Evolutionary conservation across 345 rosid genomes (phyloP).

Genomic region (Hibiscus syriacus): DNA sequence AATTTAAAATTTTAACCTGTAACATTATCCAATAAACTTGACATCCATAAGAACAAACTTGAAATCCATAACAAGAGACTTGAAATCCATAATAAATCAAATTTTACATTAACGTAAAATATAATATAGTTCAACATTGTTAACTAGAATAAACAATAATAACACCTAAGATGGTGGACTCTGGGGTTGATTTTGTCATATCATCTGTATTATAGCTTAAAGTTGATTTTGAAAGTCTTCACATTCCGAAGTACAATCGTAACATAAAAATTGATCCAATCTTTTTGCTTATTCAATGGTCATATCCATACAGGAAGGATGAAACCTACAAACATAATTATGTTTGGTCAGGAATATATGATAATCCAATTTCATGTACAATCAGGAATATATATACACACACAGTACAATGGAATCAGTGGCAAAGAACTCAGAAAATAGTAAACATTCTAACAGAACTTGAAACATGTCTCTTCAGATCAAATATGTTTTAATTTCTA

Average conservation of each 20-base stretch:
- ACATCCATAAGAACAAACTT: no score
- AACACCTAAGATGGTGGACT: no score
- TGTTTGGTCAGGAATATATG: conserved; percentile 13
- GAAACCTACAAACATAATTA: conserved; percentile 49
- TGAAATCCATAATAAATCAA: no score
- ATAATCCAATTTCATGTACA: background rate
- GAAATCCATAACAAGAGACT: no score
- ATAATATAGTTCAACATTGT: no score
- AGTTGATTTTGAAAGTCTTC: no score
- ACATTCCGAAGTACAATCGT: conserved; percentile 64
- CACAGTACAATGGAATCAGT: background rate
- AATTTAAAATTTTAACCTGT: no score
- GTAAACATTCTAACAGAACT: background rate
- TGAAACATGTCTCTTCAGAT: background rate
- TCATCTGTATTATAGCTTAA: no score
- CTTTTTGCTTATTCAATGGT: conserved; percentile 76
- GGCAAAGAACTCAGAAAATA: background rate
- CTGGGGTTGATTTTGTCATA: no score
- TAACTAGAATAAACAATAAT: no score
- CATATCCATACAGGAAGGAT: conserved; percentile 82
- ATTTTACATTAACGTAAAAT: no score
- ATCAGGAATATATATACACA: background rate
- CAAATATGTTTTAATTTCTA: background rate
- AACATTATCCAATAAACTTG: no score
- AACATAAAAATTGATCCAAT: conserved; percentile 67